A percentile compares a stretch with the other conserved stretches of the same genome.
These are phyloP conservation scores for Cylindrodendrum hubeiense DNA, from an alignment of 2,329 filamentous ascomycete genomes.

Conservation along the genomic window DNA sequence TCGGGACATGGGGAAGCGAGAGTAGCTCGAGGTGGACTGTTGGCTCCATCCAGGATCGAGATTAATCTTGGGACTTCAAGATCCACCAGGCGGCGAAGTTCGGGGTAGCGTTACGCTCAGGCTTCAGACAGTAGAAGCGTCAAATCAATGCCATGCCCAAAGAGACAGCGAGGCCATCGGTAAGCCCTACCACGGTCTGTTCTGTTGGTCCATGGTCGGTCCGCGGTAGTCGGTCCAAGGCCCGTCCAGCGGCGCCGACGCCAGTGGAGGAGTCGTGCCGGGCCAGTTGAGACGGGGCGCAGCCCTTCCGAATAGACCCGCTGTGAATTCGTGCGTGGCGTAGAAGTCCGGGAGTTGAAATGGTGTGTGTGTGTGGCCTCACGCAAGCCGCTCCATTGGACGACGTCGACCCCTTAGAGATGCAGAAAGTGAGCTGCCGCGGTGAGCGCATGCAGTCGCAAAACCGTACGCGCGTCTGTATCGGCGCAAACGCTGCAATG, in stretches of 20 bases:
- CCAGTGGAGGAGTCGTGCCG: constrained; percentile 18
- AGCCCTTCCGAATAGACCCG: constrained; percentile 49
- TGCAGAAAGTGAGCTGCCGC: constrained; percentile 45
- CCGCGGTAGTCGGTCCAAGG: constrained; percentile 33
- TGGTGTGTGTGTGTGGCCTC: constrained; percentile 34
- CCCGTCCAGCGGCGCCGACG: constrained; percentile 24
- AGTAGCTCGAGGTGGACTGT: constrained; percentile 9
- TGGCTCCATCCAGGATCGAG: constrained; percentile 22
- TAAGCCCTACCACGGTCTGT: constrained; percentile 32
- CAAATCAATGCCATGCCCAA: background rate
- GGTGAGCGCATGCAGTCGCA: constrained; percentile 41
- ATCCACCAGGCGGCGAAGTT: constrained; percentile 32
- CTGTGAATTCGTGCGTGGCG: constrained; percentile 52
- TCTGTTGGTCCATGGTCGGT: constrained; percentile 29
- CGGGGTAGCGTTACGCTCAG: constrained; percentile 35
- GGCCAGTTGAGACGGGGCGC: constrained; percentile 51
- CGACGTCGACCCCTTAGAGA: constrained; percentile 49
- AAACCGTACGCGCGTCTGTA: constrained; percentile 35
- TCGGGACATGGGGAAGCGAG: constrained; percentile 18
- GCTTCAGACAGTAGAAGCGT: constrained; percentile 17
- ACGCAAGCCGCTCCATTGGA: constrained; percentile 47
- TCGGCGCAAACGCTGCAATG: constrained; percentile 49
- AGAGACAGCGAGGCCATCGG: constrained; percentile 28
- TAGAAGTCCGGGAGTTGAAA: constrained; percentile 52
- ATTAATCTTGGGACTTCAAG: constrained; percentile 18